Evolutionary conservation across 768 basidiomycete species (phyloP).

Genomic region (Fistulinella prunicolor): DNA sequence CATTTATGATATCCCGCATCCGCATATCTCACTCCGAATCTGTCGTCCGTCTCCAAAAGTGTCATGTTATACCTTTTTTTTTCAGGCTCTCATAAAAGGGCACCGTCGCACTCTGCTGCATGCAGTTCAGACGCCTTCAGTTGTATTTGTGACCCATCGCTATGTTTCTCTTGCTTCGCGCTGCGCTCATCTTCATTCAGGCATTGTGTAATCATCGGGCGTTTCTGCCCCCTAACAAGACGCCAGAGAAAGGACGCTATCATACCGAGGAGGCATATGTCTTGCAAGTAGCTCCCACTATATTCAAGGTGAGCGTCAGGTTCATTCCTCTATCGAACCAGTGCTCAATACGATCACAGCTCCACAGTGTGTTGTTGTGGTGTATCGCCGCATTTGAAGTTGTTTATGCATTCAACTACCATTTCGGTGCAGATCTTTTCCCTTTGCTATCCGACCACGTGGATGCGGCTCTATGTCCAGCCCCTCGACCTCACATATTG

Average conservation of each 20-base stretch:
- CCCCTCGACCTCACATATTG: constrained; percentile 23
- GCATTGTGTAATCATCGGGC: constrained; percentile 50
- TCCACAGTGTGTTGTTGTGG: constrained; percentile 50
- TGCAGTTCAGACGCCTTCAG: constrained; percentile 1
- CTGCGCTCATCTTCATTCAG: constrained; percentile 46
- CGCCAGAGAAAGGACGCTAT: constrained; percentile 47
- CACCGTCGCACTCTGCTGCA: neutral
- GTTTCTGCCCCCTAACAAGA: constrained; percentile 56
- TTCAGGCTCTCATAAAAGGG: constrained; percentile 19
- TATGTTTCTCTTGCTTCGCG: constrained; percentile 48
- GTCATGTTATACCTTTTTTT: neutral
- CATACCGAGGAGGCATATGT: constrained; percentile 51
- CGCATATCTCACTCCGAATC: neutral
- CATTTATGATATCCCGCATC: neutral
- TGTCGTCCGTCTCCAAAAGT: constrained; percentile 3
- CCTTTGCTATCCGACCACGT: constrained; percentile 34
- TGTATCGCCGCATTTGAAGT: constrained; percentile 50
- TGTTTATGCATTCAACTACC: constrained; percentile 37
- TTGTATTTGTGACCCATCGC: neutral
- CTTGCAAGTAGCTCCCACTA: constrained; percentile 52
- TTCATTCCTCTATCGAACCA: neutral
- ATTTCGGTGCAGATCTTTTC: constrained; percentile 29
- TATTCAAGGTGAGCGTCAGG: constrained; percentile 46
- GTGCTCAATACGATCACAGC: constrained; percentile 29
- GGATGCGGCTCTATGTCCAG: constrained; percentile 33